These are phyloP conservation scores for Solanum bulbocastanum DNA, from an alignment of 257 asterid species.

Conservation along the genomic window DNA sequence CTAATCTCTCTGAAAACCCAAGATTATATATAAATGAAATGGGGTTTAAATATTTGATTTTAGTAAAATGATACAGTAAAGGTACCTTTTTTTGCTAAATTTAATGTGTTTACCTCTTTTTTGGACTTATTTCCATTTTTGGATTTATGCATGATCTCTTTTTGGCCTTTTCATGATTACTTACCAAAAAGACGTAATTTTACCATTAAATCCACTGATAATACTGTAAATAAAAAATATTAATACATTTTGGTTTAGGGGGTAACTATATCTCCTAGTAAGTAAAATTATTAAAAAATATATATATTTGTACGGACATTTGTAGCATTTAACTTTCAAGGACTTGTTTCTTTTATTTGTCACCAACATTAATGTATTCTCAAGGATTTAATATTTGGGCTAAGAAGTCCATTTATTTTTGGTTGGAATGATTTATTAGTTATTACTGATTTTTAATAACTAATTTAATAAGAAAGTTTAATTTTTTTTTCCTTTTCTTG, in stretches of 20 bases:
- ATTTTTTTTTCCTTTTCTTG: background rate
- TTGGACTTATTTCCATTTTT: background rate
- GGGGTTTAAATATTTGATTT: background rate
- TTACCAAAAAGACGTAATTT: background rate
- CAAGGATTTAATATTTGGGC: background rate
- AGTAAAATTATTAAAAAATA: background rate
- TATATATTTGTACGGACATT: background rate
- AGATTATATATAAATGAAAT: background rate
- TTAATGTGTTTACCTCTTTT: background rate
- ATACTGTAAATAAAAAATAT: background rate
- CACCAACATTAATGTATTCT: background rate
- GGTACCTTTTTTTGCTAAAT: background rate
- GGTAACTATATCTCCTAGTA: background rate
- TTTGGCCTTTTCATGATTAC: background rate
- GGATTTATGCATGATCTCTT: background rate
- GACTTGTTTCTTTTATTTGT: background rate
- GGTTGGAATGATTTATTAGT: background rate
- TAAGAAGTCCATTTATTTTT: background rate
- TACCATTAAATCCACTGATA: background rate
- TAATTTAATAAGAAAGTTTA: background rate
- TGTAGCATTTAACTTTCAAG: background rate
- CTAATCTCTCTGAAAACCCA: background rate
- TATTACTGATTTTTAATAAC: background rate
- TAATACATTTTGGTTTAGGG: background rate
- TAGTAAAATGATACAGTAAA: background rate